Evolutionary conservation across 2,329 filamentous ascomycete species (phyloP), one percentile per base, ranked within the genome.

Genomic region (Claviceps africana): DNA sequence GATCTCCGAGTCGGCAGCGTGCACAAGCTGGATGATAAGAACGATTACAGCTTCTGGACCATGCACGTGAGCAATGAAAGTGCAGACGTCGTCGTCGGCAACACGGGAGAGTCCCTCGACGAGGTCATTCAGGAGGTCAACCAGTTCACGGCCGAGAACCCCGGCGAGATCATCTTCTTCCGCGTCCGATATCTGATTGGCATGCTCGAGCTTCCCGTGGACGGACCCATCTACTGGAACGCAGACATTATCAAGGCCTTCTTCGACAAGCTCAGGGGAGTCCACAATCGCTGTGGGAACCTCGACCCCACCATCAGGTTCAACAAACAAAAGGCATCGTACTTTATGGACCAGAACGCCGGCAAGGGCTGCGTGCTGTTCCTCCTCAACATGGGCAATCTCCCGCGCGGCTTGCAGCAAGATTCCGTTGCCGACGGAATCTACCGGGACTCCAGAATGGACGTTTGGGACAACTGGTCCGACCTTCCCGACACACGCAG

Each of bases 51-150:
- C 40, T 74, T 69, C 61, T 69, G 70, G 53, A 65, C 67, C 15
- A 67, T 70, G 31, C 68, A 73, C 50, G 70, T 72, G 53, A 68
- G 64, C 48, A 61, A 67, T 47, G 58, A 67, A 51, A 55, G 47
- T 31, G 61, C 58, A 37, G 60, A 64, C 4, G 58, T 66, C 2
- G 69, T 67, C 60, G 56, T 74, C 3, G 73, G 72, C 17, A 72
- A 70, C 42, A 68, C 70, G n/a, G 73, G 73, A 2, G 67, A 72
- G 57, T 63, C 64, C 3, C 62, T 76, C 1, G 59, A 65, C 21
- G 66, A 72, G 3, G 65, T 75, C 17, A 65, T 75, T 52, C 58
- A 55, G 31, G 65, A 73, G 39, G 61, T 76, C 55, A 75, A 74
- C 58, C 60, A 57, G 21, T 76, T 76, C 55, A 73, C 70, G 1